Base-by-base conservation (phyloP, 2,329 filamentous ascomycete species). In the Cladophialophora yegresii region DNA sequence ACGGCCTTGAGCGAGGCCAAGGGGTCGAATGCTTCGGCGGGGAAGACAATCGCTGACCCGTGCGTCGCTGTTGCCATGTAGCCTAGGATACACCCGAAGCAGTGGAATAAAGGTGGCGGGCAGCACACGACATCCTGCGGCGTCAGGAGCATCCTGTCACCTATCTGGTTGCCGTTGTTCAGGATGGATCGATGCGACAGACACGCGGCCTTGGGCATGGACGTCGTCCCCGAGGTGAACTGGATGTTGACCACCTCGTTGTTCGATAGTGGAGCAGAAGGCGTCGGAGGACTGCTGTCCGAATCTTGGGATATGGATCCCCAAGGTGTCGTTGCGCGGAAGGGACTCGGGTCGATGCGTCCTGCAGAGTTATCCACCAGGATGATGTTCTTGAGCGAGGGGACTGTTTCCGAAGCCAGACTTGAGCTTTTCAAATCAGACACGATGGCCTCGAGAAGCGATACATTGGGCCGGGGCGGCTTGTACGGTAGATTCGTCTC, bases 221-320 rank as follows among this genome's bases (percentile, higher is more conserved):
- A 91, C 0, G 95, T 98, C 0, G 95, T 98, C n/a, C 93, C 95
- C 0, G 89, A 93, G 0, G 95, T 99, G 79, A 98, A 98, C 76
- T 98, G 93, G 69, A 98, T 96, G 74, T 97, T 98, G 70, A 96
- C 88, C 2, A 89, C 87, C 57, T 98, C 93, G 23, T 57, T n/a
- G 40, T 70, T 67, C 10, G 64, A 67, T 56, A 77, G 26, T 76
- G 32, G 71, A 71, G 10, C 74, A 81, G 75, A 77, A 80, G 66
- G 72, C 77, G 71, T 78, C 90, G 62, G 66, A 76, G 64, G 54
- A 63, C 66, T 54, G 72, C 74, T 75, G 4, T 79, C 77, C 65
- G 83, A 75, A 9, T 78, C 73, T 12, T 77, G 78, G 30, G 74
- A 72, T 65, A 82, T 69, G 28, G 82, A 78, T 20, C 81, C 70